Conservation (phyloP, 169 alveolate genomes). For the Plasmodium inui region DNA sequence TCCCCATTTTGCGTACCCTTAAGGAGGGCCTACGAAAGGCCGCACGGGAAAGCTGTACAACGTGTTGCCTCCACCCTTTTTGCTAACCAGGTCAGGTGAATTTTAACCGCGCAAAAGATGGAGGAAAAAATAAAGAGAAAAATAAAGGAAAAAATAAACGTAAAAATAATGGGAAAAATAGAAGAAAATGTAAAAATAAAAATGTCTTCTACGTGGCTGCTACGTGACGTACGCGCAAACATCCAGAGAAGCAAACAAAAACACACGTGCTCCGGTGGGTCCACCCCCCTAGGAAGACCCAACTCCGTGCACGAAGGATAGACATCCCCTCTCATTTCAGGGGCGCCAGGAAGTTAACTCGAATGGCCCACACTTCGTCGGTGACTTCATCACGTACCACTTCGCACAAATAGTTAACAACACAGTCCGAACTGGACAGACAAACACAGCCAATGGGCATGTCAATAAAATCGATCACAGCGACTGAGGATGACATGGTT, state of each 20-base stretch:
- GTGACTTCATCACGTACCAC: slow-evolving; percentile 68
- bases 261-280: not conserved
- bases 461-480: slow-evolving; percentile 56
- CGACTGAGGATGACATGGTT: slow-evolving; percentile 54
- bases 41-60: not conserved
- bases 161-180: no score
- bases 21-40: not conserved
- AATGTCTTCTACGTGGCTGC: not conserved
- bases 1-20: not conserved
- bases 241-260: no score
- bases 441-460: slow-evolving; percentile 77
- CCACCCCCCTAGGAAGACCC: no score
- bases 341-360: slow-evolving; percentile 71
- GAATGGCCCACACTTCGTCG: slow-evolving; percentile 73
- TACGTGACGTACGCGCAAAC: not conserved
- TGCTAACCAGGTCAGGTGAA: not conserved
- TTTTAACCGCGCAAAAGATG: not conserved
- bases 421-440: slow-evolving; percentile 57
- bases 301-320: not conserved
- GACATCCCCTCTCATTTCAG: slow-evolving; percentile 16
- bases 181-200: no score
- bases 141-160: not conserved
- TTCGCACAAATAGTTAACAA: slow-evolving; percentile 70
- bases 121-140: not conserved
- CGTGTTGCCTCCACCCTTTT: not conserved